Evolutionary conservation across 208 protist species (phyloP), one percentile per base, ranked within the genome.

Genomic region (Wallacemonas collosoma): DNA sequence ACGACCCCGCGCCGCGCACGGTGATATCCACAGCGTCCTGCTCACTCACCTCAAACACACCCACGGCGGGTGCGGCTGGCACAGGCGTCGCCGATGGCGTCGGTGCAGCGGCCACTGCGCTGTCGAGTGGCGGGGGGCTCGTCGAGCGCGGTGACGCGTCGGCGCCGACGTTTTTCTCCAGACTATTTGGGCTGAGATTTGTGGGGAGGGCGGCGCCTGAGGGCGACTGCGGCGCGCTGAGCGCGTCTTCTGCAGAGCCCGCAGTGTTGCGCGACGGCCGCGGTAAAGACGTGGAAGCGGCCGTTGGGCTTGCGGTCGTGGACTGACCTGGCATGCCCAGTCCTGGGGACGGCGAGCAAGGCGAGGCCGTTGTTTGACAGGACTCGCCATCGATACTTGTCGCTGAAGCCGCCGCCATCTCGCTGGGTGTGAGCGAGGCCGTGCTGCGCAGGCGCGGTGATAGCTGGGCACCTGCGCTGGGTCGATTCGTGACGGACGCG

Each of bases 1-100:
- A 51, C 9, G 89, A 93, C 7, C 83, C 82, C n/a, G 61, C 36
- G 8, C 81, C 82, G 2, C 91, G 82, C 50, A 87, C 88, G 5
- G 87, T 92, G 71, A 94, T 89, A 51, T 70, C 89, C 26, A 73
- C 68, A 2, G 91, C 87, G 40, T 94, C 81, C 47, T 80, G 71
- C 61, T 79, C 81, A 2, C 77, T 68, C 63, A 96, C 91, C 55
- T 90, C 83, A 8, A 66, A 47, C 15, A 58, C 12, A 8, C 45
- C 35, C 11, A n/a, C 58, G 9, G 8, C 11, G 1, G 70, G 38
- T 17, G 68, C 54, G 11, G 44, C 15, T 17, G 68, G 50, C 38
- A 40, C 40, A 6, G 17, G 11, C 38, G 47, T 45, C 50, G 48
- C 12, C 2, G 41, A 1, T 6, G 68, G 17, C n/a, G 17, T n/a